Base-by-base conservation (phyloP, 225 moss, liverwort and hornwort species). In the Sphagnum contortum region DNA sequence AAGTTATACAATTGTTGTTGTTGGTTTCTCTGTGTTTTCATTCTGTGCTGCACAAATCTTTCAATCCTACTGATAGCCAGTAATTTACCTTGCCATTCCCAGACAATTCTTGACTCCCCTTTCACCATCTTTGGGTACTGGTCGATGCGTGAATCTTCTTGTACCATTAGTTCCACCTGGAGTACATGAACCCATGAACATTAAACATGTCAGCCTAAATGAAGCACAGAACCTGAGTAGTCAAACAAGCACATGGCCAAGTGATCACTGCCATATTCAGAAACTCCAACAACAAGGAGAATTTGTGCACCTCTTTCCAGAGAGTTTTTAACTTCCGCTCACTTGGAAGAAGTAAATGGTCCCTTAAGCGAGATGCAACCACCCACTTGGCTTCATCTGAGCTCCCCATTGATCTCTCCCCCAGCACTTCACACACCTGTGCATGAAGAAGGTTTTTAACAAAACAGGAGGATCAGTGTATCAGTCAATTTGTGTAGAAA, bases 71-170 rank as follows among this genome's bases (percentile, higher is more conserved):
- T 60, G 6, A n/a, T 45, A 5, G 48, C 58, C 12, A 68, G 57
- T 4, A 50, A 66, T 75, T 29, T 80, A 98, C 96, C 96, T 91
- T 98, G 93, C 98, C 98, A 98, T 62, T 98, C 98, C 98, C 98
- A 98, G 11, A 98, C 93, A 48, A 89, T 86, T 59, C 89, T 91
- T 55, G 85, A 85, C 74, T 98, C 93, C 74, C 98, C 98, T 74
- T 91, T 98, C 67, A 98, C 91, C 71, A 91, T 81, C 86, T 78
- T 98, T 69, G 87, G 98, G 67, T 93, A 98, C 74, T 91, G 93
- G 69, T 98, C 98, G 64, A 98, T 98, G 58, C 98, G 93, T 48
- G 98, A 98, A 69, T 98, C 98, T 79, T 91, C 93, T 69, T 79
- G 85, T 45, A 93, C 91, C 71, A 93, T 70, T 55, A 73, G 73